phyloP scores from a whole-genome alignment of 768 basidiomycete genomes.

The Psilocybe cyanescens region DNA sequence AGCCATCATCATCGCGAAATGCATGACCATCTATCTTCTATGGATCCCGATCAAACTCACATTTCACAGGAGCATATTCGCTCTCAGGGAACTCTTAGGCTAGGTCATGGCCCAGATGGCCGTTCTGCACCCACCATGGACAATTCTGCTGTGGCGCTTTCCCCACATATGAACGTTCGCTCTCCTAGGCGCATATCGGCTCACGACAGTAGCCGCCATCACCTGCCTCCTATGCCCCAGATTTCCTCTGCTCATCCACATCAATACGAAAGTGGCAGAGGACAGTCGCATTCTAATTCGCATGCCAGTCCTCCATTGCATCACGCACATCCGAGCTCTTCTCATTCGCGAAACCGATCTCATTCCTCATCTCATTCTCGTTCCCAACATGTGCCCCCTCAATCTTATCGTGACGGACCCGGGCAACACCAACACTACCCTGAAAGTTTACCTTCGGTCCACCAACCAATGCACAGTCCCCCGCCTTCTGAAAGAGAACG shows the following conservation, averaged over 20 bases:
- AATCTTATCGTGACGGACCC: conserved; percentile 37
- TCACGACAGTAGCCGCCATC: conserved; percentile 45
- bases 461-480: conserved; percentile 54
- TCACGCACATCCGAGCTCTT: conserved; percentile 42
- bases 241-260: conserved; percentile 41
- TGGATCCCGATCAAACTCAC: conserved; percentile 44
- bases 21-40: conserved; percentile 44
- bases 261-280: conserved; percentile 28
- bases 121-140: conserved; percentile 55
- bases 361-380: conserved; percentile 57
- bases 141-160: conserved; percentile 34
- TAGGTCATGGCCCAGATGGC: conserved; percentile 47
- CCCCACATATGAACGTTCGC: conserved; percentile 45
- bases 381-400: conserved; percentile 41
- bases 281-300: conserved; percentile 29
- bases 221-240: conserved; percentile 52
- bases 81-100: conserved; percentile 45
- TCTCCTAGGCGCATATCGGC: conserved; percentile 46
- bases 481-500: conserved; percentile 50
- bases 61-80: conserved; percentile 53
- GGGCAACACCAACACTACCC: conserved; percentile 50
- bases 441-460: conserved; percentile 47
- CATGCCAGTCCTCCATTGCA: conserved; percentile 47
- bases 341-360: conserved; percentile 51
- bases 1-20: conserved; percentile 38